These are phyloP conservation scores for Bocquillonia castaneifolia DNA, from an alignment of 441 rosid species.

Conservation along the genomic window DNA sequence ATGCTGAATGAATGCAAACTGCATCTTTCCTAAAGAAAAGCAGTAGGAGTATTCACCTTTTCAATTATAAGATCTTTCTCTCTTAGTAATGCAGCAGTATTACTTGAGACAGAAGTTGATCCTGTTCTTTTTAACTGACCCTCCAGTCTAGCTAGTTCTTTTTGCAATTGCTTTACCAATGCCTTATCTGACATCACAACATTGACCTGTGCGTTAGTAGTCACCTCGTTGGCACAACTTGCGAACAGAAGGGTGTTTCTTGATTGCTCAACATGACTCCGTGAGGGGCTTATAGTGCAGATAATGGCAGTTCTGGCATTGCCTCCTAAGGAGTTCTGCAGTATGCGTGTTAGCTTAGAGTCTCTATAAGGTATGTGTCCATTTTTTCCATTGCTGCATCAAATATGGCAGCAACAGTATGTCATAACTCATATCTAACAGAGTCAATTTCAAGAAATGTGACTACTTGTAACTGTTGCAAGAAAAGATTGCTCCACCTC, in stretches of 20 bases:
- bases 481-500: slow-evolving; percentile 17
- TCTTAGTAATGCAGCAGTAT: slow-evolving; percentile 27
- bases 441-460: background rate
- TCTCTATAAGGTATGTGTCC: slow-evolving; percentile 45
- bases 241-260: slow-evolving; percentile 45
- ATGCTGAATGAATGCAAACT: background rate
- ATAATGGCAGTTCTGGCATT: slow-evolving; percentile 43
- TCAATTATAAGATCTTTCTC: slow-evolving; percentile 23
- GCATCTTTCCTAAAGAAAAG: background rate
- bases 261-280: slow-evolving; percentile 39
- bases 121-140: slow-evolving; percentile 26
- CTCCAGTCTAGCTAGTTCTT: slow-evolving; percentile 41
- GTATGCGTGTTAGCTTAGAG: slow-evolving; percentile 41
- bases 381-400: slow-evolving; percentile 41
- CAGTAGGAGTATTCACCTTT: slow-evolving; percentile 23
- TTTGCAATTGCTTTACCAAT: slow-evolving; percentile 39
- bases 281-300: slow-evolving; percentile 38
- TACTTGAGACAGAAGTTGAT: slow-evolving; percentile 19
- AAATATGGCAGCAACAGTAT: background rate
- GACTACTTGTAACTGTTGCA: background rate
- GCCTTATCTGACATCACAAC: slow-evolving; percentile 30
- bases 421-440: background rate
- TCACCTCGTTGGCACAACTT: slow-evolving; percentile 44
- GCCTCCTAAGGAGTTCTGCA: slow-evolving; percentile 38
- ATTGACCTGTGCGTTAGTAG: slow-evolving; percentile 31